A percentile compares a stretch with the other conserved stretches of the same genome.
Conservation (phyloP, 805 yeast genomes). For the Wilhelminamyces savonicus region DNA sequence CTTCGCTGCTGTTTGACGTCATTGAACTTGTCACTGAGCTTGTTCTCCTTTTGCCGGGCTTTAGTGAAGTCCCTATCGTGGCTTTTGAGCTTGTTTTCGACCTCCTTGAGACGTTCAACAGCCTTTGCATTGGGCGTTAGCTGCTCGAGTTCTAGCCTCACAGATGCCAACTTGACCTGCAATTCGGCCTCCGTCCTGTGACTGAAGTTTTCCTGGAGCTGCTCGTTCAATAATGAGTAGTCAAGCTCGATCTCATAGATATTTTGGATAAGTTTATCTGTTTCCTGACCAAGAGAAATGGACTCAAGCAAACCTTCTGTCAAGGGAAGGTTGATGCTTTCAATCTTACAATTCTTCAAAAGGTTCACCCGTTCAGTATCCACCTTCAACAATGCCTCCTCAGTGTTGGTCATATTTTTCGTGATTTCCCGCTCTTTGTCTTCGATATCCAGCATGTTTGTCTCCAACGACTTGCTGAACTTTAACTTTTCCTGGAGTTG, state of each 20-base stretch:
- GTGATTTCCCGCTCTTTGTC: slow-evolving; percentile 15
- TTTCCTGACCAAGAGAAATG: slow-evolving; percentile 53
- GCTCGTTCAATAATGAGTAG: slow-evolving; percentile 39
- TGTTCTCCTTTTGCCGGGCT: slow-evolving; percentile 56
- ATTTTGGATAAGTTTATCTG: slow-evolving; percentile 27
- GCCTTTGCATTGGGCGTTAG: slow-evolving; percentile 84
- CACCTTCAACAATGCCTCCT: slow-evolving; percentile 48
- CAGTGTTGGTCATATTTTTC: slow-evolving; percentile 26
- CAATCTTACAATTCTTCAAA: slow-evolving; percentile 69
- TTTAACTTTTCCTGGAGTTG: slow-evolving; percentile 14
- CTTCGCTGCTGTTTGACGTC: slow-evolving; percentile 55
- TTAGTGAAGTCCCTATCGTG: slow-evolving; percentile 59
- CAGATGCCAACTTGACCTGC: slow-evolving; percentile 25
- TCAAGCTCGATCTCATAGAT: slow-evolving; percentile 50
- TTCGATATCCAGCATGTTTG: slow-evolving; percentile 31
- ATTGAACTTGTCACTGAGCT: slow-evolving; percentile 49
- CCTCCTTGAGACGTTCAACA: slow-evolving; percentile 64
- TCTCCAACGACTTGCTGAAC: slow-evolving; percentile 24
- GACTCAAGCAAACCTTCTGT: slow-evolving; percentile 52
- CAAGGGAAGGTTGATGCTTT: slow-evolving; percentile 60
- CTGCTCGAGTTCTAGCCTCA: slow-evolving; percentile 31
- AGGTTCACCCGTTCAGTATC: slow-evolving; percentile 52
- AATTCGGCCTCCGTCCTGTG: slow-evolving; percentile 33
- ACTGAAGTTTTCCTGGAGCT: slow-evolving; percentile 36
- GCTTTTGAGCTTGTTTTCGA: slow-evolving; percentile 51